Evolutionary conservation across 495 filamentous ascomycete species (phyloP).

Genomic region (Podospora appendiculata): DNA sequence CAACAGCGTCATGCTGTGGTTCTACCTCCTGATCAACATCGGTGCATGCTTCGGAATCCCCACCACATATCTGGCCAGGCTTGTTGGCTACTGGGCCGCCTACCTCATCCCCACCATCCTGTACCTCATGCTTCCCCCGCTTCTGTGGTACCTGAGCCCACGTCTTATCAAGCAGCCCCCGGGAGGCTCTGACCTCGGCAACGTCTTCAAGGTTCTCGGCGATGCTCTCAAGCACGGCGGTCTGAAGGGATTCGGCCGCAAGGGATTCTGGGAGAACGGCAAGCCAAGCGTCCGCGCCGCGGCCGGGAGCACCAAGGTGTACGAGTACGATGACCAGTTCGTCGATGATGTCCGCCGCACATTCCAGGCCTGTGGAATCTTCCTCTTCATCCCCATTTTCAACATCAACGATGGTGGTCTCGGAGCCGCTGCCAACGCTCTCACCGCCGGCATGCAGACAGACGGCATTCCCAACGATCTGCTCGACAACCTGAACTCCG

Average conservation of each 20-base stretch:
- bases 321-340: constrained; percentile 40
- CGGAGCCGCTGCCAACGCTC: constrained; percentile 39
- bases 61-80: constrained; percentile 34
- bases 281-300: constrained; percentile 47
- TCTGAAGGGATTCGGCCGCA: constrained; percentile 40
- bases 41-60: constrained; percentile 54
- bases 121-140: constrained; percentile 45
- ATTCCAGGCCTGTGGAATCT: constrained; percentile 43
- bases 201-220: constrained; percentile 44
- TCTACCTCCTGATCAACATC: constrained; percentile 72
- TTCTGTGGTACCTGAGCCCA: constrained; percentile 42
- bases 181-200: constrained; percentile 43
- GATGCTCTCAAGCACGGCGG: constrained; percentile 46
- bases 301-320: constrained; percentile 33
- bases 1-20: constrained; percentile 56
- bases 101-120: constrained; percentile 59
- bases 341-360: constrained; percentile 44
- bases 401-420: constrained; percentile 47
- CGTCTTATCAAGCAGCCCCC: constrained; percentile 42
- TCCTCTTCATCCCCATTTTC: constrained; percentile 55
- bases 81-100: constrained; percentile 62
- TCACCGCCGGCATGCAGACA: constrained; percentile 54
- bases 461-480: constrained; percentile 64
- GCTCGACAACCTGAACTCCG: constrained; percentile 64
- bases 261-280: constrained; percentile 51